Evolutionary conservation across 345 rosid genomes (phyloP).

Genomic region (Fremontodendron californicum): DNA sequence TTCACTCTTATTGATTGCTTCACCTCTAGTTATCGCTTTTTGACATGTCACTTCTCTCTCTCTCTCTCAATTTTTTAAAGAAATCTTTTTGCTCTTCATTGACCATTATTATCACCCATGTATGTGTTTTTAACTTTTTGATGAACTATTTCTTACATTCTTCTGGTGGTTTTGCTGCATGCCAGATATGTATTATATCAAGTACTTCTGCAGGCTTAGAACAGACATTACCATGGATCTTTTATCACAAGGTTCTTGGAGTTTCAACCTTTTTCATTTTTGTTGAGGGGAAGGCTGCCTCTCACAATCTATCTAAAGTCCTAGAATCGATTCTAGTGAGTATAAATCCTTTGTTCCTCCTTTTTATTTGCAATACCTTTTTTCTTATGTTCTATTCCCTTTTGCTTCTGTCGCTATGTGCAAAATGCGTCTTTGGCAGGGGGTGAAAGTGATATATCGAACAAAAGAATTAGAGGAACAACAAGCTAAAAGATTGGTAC

Average conservation of each 20-base stretch:
- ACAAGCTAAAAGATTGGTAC: slow-evolving; percentile 68
- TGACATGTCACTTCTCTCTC: not conserved
- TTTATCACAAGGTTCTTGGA: slow-evolving; percentile 84
- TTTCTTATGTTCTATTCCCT: slow-evolving; percentile 10
- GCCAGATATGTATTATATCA: slow-evolving; percentile 72
- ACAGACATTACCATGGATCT: slow-evolving; percentile 85
- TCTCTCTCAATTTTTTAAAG: not conserved
- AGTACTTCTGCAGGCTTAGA: slow-evolving; percentile 93
- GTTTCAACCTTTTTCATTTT: slow-evolving; percentile 77
- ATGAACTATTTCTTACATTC: not conserved
- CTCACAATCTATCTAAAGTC: slow-evolving; percentile 57
- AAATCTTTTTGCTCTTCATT: not conserved
- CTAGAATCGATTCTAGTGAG: slow-evolving; percentile 62
- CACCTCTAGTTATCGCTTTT: not conserved
- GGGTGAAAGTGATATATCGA: slow-evolving; percentile 70
- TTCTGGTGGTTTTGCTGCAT: not conserved
- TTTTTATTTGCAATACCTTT: too few species aligned
- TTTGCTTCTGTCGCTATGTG: slow-evolving; percentile 10
- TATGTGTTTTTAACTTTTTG: not conserved
- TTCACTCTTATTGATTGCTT: not conserved
- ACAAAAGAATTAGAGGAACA: slow-evolving; percentile 81
- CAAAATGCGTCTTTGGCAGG: slow-evolving; percentile 35
- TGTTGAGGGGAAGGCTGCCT: slow-evolving; percentile 91
- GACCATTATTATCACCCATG: not conserved
- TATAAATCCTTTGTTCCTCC: not conserved